Conservation (phyloP, 306 rosid genomes). For the Trichosanthes truncata region DNA sequence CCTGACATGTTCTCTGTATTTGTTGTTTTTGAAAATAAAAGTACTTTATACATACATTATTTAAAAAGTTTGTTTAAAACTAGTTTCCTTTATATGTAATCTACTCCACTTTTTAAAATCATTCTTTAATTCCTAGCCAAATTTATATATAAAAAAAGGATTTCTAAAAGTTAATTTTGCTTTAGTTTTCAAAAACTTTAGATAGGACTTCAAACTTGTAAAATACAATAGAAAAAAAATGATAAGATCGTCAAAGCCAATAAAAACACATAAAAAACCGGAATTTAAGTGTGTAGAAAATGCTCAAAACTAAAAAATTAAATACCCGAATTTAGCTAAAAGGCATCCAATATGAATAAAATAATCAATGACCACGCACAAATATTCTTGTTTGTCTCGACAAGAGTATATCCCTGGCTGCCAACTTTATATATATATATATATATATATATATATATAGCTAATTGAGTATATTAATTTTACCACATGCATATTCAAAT, state of each 20-base stretch:
- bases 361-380: not conserved
- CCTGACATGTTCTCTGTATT: conserved; percentile 2
- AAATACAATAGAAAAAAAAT: no score
- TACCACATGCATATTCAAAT: not conserved
- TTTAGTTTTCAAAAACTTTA: not conserved
- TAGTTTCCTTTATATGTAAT: not conserved
- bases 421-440: no score
- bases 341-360: not conserved
- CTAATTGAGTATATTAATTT: not conserved
- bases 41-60: not conserved
- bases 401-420: no score
- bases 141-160: not conserved
- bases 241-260: not conserved
- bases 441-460: no score
- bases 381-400: not conserved
- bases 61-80: not conserved
- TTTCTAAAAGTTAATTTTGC: not conserved
- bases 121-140: not conserved
- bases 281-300: not conserved
- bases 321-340: no score
- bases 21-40: not conserved
- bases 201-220: not conserved
- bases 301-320: no score
- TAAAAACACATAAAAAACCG: not conserved
- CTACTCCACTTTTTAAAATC: not conserved